phyloP scores from a whole-genome alignment of 345 rosid species.

The Xanthoceras sorbifolium region DNA sequence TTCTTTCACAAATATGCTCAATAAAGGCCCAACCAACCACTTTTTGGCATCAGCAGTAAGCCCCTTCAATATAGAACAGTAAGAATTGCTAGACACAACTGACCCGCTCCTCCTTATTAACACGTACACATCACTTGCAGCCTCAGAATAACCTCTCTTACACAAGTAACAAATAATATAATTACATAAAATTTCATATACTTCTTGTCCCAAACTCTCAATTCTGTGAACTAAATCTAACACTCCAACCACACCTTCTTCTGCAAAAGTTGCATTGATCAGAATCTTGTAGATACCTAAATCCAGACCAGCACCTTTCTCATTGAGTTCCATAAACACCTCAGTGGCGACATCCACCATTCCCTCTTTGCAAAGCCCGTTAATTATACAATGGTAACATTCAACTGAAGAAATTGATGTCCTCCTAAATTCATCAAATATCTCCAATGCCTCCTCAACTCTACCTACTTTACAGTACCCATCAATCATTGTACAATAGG shows the following conservation, averaged over 20 bases:
- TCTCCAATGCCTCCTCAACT: conserved; percentile 74
- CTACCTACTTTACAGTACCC: conserved; percentile 63
- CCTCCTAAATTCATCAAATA: conserved; percentile 71
- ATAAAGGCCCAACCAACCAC: conserved; percentile 35
- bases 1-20: conserved; percentile 46
- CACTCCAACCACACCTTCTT: conserved; percentile 49
- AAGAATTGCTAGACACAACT: conserved; percentile 41
- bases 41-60: conserved; percentile 34
- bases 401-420: conserved; percentile 47
- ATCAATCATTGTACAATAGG: conserved; percentile 56
- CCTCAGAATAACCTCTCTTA: conserved; percentile 46
- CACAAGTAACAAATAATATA: conserved; percentile 57
- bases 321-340: conserved; percentile 54
- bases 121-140: conserved; percentile 48
- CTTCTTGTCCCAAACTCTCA: conserved; percentile 37
- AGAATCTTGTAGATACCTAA: conserved; percentile 38
- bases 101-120: conserved; percentile 49
- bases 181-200: conserved; percentile 40
- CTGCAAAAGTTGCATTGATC: conserved; percentile 42
- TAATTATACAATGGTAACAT: conserved; percentile 62
- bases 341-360: conserved; percentile 64
- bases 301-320: conserved; percentile 51
- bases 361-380: conserved; percentile 61
- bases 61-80: conserved; percentile 35
- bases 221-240: conserved; percentile 46